phyloP scores from a whole-genome alignment of 305 asterid species.

The Solanum hybrid region DNA sequence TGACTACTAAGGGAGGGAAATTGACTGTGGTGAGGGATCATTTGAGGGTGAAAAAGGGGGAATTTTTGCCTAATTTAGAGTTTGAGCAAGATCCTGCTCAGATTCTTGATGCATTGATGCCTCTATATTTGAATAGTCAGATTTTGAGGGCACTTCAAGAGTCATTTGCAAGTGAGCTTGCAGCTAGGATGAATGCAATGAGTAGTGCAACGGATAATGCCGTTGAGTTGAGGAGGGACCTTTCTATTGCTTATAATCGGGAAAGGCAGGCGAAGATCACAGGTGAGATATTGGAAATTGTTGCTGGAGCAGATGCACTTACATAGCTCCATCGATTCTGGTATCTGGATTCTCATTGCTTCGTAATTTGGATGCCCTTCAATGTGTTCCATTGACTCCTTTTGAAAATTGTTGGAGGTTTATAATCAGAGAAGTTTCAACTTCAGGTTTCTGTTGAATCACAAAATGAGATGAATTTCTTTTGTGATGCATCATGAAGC shows the following conservation, averaged over 20 bases:
- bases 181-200: conserved; percentile 78
- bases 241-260: conserved; percentile 50
- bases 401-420: neutral
- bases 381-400: neutral
- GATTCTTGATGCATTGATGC: conserved; percentile 82
- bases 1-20: conserved; percentile 58
- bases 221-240: conserved; percentile 45
- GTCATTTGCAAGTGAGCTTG: conserved; percentile 68
- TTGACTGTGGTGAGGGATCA: conserved; percentile 54
- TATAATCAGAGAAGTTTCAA: neutral
- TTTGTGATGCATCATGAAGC: neutral
- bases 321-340: conserved; percentile 5
- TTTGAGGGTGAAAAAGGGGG: conserved; percentile 3
- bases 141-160: conserved; percentile 77
- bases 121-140: conserved; percentile 76
- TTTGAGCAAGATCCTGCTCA: conserved; percentile 89
- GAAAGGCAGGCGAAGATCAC: conserved; percentile 75
- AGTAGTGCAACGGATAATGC: conserved; percentile 74
- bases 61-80: conserved; percentile 27
- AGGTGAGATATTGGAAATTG: conserved; percentile 62
- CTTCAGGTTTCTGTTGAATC: neutral
- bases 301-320: conserved; percentile 73
- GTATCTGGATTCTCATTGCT: neutral
- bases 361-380: neutral
- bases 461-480: neutral